Evolutionary conservation across 306 rosid genomes (phyloP).

Genomic region (Citrullus amarus): DNA sequence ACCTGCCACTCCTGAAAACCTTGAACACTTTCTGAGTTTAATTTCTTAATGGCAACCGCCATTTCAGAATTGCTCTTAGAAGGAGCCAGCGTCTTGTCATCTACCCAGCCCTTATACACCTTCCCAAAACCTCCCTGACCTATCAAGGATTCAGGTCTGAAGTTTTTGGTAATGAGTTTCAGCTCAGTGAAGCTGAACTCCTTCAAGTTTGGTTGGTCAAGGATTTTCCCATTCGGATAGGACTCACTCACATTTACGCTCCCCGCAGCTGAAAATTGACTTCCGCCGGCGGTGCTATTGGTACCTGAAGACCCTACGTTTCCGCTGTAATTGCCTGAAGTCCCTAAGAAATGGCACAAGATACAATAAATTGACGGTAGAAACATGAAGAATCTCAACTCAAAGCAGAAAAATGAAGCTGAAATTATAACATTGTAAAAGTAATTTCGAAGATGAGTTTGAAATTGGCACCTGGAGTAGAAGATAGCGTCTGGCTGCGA

Average conservation of each 20-base stretch:
- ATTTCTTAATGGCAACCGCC: conserved; percentile 62
- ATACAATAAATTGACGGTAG: background rate
- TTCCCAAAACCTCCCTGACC: conserved; percentile 91
- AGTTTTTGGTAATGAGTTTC: conserved; percentile 46
- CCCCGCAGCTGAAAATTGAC: conserved; percentile 46
- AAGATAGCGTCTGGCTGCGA: background rate
- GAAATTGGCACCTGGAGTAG: conserved; percentile 6
- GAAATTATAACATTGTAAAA: background rate
- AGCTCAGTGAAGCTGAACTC: conserved; percentile 47
- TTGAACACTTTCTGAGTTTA: conserved; percentile 59
- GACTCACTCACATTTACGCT: conserved; percentile 28
- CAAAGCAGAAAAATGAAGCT: background rate
- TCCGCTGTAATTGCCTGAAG: conserved; percentile 24
- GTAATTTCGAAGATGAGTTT: background rate
- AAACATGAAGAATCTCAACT: background rate
- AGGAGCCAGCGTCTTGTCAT: conserved; percentile 50
- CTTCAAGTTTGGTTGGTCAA: conserved; percentile 43
- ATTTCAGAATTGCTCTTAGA: conserved; percentile 43
- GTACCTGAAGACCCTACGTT: conserved; percentile 19
- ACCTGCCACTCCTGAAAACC: conserved; percentile 92
- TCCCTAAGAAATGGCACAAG: conserved; percentile 19
- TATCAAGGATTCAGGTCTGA: conserved; percentile 42
- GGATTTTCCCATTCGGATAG: conserved; percentile 23
- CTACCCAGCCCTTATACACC: conserved; percentile 82
- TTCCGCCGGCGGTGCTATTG: conserved; percentile 34